phyloP scores from a whole-genome alignment of 2,329 filamentous ascomycete genomes.

The Paracorniculantispora psalliotae region DNA sequence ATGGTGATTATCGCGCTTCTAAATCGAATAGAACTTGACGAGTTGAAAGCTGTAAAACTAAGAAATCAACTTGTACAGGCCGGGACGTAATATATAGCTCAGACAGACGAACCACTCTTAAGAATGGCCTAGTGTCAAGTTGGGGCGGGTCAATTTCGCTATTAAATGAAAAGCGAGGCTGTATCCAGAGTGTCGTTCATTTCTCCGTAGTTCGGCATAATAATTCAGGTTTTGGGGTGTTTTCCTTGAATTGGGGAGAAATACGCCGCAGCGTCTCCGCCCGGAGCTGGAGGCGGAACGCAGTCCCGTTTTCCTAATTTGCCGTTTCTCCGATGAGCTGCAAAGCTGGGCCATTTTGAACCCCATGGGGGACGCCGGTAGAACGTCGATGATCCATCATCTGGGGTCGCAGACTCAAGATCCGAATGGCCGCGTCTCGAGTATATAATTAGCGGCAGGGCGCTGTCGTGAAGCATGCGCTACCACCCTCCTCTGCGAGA shows the following conservation, averaged over 20 bases:
- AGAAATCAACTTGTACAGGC: not conserved
- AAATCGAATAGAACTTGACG: too few relatives aligned
- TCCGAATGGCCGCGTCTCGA: not conserved
- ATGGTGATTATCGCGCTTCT: not conserved
- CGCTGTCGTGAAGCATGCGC: conserved; percentile 2
- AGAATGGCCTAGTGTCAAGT: not conserved
- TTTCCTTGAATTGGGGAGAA: not conserved
- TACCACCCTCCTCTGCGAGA: not conserved
- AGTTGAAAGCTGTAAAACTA: not conserved
- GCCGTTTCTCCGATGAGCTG: conserved; percentile 9
- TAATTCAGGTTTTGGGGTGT: not conserved
- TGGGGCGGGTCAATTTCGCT: not conserved
- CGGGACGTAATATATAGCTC: not conserved
- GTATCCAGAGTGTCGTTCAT: not conserved
- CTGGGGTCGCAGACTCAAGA: not conserved
- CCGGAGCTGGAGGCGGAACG: not conserved
- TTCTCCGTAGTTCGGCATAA: conserved; percentile 2
- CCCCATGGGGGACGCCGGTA: conserved; percentile 2
- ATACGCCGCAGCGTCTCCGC: not conserved
- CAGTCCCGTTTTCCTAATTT: not conserved
- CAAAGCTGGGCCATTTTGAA: not conserved
- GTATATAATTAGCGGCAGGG: not conserved
- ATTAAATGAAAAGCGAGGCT: not conserved
- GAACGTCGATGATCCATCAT: conserved; percentile 2
- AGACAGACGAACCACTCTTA: not conserved